Conservation (phyloP, 164 flowering plant species). For the Kalanchoe fedtschenkoi region DNA sequence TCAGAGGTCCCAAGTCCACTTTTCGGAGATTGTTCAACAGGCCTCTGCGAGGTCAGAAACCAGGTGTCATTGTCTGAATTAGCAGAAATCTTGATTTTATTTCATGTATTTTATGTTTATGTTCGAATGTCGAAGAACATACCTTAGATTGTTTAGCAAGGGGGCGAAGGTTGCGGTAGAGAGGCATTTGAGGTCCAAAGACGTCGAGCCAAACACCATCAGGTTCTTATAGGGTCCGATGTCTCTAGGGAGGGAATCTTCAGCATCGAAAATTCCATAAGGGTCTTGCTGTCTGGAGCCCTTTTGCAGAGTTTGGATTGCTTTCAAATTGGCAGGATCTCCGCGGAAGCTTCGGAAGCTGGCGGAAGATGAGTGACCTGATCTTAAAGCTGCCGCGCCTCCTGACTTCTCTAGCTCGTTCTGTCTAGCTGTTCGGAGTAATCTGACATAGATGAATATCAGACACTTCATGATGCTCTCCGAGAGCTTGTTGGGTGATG, state of each 20-base stretch:
- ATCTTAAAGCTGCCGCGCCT: conserved; percentile 22
- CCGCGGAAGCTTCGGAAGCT: conserved; percentile 62
- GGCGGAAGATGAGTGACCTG: conserved; percentile 30
- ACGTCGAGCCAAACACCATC: conserved; percentile 57
- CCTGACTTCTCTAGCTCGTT: conserved; percentile 67
- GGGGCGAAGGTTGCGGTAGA: conserved; percentile 54
- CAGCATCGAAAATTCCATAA: conserved; percentile 60
- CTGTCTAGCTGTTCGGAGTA: conserved; percentile 64
- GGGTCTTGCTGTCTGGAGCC: conserved; percentile 82
- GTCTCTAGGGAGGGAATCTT: conserved; percentile 79
- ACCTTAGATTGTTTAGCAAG: conserved; percentile 66
- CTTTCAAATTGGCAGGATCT: conserved; percentile 26
- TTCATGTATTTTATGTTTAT: not conserved
- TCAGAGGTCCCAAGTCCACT: conserved; percentile 54
- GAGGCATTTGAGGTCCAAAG: conserved; percentile 63
- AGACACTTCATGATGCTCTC: conserved; percentile 87
- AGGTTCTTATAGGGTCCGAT: conserved; percentile 94
- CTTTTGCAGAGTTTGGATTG: conserved; percentile 31
- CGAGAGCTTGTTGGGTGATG: conserved; percentile 67
- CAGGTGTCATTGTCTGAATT: not conserved
- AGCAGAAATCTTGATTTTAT: not conserved
- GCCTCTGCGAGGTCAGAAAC: conserved; percentile 25
- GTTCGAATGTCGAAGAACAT: not conserved
- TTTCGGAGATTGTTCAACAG: conserved; percentile 48
- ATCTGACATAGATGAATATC: conserved; percentile 60